Base-by-base conservation (phyloP, 768 basidiomycete genomes). In the Coprinopsis strossmayeri region DNA sequence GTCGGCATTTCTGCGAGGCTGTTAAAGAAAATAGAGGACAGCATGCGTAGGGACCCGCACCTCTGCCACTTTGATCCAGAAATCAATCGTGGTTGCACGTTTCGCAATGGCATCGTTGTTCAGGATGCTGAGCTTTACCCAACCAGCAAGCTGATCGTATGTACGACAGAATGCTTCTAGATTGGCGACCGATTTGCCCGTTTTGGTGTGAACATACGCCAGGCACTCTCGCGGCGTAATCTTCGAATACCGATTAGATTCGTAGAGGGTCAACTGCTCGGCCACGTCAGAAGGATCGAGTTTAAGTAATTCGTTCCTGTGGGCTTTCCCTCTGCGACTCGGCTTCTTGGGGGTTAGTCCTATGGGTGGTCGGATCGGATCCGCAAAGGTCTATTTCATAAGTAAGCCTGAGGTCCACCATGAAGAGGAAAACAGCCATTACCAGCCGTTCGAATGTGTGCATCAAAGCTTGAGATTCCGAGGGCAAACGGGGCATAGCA, bases 1-100 rank as follows among this genome's bases (percentile, higher is more conserved):
- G 56, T 28, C 72, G 74, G 62, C 81, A 87, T 74, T 78, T 83
- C 85, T 88, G 57, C 12, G 43, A 51, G n/a, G 21, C 35, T 3
- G 25, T 43, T 38, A 7, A 38, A 17, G 18, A 38, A 7, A 9
- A 52, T 44, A n/a, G 48, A 55, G 28, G 58, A 52, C n/a, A 41
- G 28, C 49, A 35, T 34, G 24, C 39, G 32, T 27, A 32, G 38
- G 25, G 10, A 38, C 23, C 4, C 76, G 56, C 55, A 86, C 87
- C 75, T 89, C 84, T 5, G 87, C 84, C 17, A 87, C 82, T 58
- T 77, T 82, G 54, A 88, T 81, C 86, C 86, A 89, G 57, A 81
- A 77, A 50, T 86, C 83, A 30, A 86, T 65, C 13, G 71, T 74
- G 47, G 81, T 73, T 5, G 80, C 74, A 37, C 84, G 69, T 57